Percentiles rank a stretch among this genome's conserved stretches.
These are phyloP conservation scores for Neohortaea acidophila DNA, from an alignment of 495 filamentous ascomycete genomes.

Conservation along the genomic window DNA sequence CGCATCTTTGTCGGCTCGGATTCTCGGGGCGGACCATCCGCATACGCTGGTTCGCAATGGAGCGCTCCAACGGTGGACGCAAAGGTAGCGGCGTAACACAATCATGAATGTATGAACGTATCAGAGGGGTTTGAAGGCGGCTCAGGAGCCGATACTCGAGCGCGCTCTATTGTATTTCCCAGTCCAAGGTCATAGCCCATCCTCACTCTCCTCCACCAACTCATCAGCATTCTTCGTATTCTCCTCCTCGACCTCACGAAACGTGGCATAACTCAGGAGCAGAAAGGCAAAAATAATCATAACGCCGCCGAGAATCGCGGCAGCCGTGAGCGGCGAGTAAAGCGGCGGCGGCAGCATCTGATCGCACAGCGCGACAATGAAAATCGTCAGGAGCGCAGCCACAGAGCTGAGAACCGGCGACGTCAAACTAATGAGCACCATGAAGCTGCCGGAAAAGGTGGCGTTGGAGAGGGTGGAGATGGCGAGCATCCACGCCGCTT, in stretches of 20 bases:
- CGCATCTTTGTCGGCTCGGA: not conserved
- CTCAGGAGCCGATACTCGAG: too few species aligned
- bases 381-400: slow-evolving; percentile 85
- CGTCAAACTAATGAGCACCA: slow-evolving; percentile 82
- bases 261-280: slow-evolving; percentile 79
- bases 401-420: slow-evolving; percentile 84
- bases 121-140: too few species aligned
- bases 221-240: slow-evolving; percentile 41
- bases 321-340: slow-evolving; percentile 54
- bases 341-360: slow-evolving; percentile 52
- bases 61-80: too few species aligned
- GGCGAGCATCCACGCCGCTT: slow-evolving; percentile 61
- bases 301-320: slow-evolving; percentile 66
- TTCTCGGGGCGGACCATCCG: slow-evolving; percentile 5
- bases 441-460: slow-evolving; percentile 81
- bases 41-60: slow-evolving; percentile 1
- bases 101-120: too few species aligned
- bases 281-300: slow-evolving; percentile 77
- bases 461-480: slow-evolving; percentile 76
- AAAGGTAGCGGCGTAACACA: too few species aligned
- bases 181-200: too few species aligned
- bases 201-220: slow-evolving; percentile 23
- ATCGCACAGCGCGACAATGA: slow-evolving; percentile 83
- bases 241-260: slow-evolving; percentile 80
- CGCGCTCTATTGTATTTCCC: too few species aligned